Conservation (phyloP, 2,329 filamentous ascomycete species). For the Rhynchosporium agropyri region DNA sequence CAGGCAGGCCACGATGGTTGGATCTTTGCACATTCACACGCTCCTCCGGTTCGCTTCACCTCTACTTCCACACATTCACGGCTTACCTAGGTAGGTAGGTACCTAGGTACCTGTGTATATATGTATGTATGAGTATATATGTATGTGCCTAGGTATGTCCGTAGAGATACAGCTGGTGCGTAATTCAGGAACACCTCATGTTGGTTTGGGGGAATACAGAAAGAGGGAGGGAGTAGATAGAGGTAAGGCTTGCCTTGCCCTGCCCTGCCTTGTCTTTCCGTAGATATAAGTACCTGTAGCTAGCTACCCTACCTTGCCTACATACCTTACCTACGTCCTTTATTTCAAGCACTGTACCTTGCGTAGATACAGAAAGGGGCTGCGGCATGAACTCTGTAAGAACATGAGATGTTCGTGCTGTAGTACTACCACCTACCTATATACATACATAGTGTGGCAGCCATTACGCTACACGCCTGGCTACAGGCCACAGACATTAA, state of each 20-base stretch:
- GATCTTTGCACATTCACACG: background rate
- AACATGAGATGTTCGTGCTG: background rate
- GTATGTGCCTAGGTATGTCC: background rate
- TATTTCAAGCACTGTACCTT: no score
- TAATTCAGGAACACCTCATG: background rate
- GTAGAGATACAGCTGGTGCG: background rate
- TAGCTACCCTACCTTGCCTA: no score
- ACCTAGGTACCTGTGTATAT: no score
- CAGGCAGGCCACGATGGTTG: background rate
- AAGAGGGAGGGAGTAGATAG: background rate
- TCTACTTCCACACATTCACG: background rate
- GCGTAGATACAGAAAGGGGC: no score
- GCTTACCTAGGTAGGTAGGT: background rate
- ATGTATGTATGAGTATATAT: background rate
- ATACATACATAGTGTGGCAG: constrained; percentile 5
- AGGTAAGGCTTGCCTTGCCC: background rate
- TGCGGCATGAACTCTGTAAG: background rate
- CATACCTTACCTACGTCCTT: no score
- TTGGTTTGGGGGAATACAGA: no score
- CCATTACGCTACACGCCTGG: background rate
- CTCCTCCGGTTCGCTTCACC: background rate
- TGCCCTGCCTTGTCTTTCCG: no score
- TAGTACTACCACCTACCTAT: no score
- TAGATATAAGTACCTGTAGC: no score
- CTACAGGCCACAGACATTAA: background rate